Percentiles rank a stretch among this genome's conserved stretches.
phyloP scores from a whole-genome alignment of 805 yeast species.

The Candida glaebosa region DNA sequence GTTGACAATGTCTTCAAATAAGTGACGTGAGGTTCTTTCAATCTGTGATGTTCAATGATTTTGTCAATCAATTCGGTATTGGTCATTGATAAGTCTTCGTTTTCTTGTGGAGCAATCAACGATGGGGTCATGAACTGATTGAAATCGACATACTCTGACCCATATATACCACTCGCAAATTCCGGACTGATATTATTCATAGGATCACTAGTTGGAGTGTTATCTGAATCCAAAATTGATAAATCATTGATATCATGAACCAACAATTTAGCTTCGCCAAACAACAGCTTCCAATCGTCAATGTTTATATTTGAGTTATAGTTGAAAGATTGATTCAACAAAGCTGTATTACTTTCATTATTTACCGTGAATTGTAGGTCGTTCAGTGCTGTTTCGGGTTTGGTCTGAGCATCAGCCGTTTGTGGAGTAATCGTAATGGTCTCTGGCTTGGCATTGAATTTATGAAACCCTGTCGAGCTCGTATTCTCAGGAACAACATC shows the following conservation, averaged over 20 bases:
- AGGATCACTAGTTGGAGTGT: not conserved
- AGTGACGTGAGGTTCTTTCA: slow-evolving; percentile 27
- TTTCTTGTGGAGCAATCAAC: not conserved
- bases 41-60: slow-evolving; percentile 20
- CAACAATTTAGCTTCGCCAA: slow-evolving; percentile 32
- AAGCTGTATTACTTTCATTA: too few species aligned
- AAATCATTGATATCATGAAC: slow-evolving; percentile 31
- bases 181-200: not conserved
- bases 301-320: not conserved
- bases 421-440: not conserved
- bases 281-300: slow-evolving; percentile 18
- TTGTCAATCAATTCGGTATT: slow-evolving; percentile 25
- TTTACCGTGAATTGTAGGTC: not conserved
- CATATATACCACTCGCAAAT: not conserved
- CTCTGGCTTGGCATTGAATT: not conserved
- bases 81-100: slow-evolving; percentile 8
- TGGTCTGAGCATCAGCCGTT: not conserved
- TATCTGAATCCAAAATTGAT: slow-evolving; percentile 13
- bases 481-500: not conserved
- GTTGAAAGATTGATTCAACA: too few species aligned
- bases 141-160: not conserved
- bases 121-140: not conserved
- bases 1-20: slow-evolving; percentile 28
- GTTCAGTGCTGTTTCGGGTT: not conserved
- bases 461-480: not conserved